phyloP scores from a whole-genome alignment of 352 stramenopile genomes.

The Albugo candida region DNA sequence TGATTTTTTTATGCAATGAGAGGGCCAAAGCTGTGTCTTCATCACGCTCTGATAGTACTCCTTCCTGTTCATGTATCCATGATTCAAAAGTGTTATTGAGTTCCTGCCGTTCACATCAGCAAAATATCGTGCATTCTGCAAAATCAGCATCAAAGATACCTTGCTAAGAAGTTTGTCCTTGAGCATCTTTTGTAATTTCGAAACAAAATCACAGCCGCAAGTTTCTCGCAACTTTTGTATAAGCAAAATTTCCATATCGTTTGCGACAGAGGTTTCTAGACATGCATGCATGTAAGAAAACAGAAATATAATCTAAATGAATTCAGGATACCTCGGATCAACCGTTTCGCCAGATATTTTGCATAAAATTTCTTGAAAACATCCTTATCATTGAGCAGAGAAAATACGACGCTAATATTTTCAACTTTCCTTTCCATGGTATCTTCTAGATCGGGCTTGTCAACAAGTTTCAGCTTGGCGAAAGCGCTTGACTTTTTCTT shows the following conservation, averaged over 20 bases:
- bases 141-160: constrained; percentile 12
- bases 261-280: constrained; percentile 39
- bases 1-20: constrained; percentile 28
- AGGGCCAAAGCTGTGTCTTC: constrained; percentile 21
- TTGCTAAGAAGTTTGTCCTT: constrained; percentile 75
- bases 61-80: constrained; percentile 55
- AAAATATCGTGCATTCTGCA: not conserved
- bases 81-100: constrained; percentile 33
- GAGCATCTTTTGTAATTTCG: constrained; percentile 78
- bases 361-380: constrained; percentile 81
- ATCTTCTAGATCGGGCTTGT: constrained; percentile 19
- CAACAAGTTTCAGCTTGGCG: constrained; percentile 1
- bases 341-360: constrained; percentile 61
- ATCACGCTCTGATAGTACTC: constrained; percentile 17
- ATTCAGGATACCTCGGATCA: constrained; percentile 52
- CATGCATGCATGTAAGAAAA: not conserved
- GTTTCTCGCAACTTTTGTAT: constrained; percentile 75
- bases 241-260: constrained; percentile 54
- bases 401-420: constrained; percentile 68
- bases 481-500: not conserved
- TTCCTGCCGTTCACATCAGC: constrained; percentile 16
- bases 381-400: constrained; percentile 78
- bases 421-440: constrained; percentile 62
- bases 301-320: not conserved
- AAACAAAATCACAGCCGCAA: constrained; percentile 72